Evolutionary conservation across 306 rosid species (phyloP).

Genomic region (Dryas alaskensis): DNA sequence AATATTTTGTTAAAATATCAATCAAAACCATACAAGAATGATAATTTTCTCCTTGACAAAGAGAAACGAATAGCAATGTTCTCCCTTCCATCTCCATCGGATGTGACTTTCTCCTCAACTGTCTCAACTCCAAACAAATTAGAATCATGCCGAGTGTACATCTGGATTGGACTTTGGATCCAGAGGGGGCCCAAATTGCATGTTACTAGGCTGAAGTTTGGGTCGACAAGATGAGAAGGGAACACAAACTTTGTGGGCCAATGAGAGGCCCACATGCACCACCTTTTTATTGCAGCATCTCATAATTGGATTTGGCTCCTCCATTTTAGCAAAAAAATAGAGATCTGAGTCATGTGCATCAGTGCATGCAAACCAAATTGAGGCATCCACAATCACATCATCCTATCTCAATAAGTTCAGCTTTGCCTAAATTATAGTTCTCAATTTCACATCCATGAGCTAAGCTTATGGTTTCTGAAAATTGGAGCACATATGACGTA

Average conservation of each 20-base stretch:
- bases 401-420: not conserved
- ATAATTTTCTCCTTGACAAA: no score
- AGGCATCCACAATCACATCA: not conserved
- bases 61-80: no score
- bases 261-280: not conserved
- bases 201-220: constrained; percentile 11
- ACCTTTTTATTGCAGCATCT: not conserved
- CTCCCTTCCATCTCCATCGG: not conserved
- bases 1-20: no score
- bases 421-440: constrained; percentile 1
- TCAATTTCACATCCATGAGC: not conserved
- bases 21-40: no score
- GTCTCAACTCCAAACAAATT: not conserved
- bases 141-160: not conserved
- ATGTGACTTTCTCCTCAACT: not conserved
- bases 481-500: not conserved
- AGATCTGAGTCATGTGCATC: constrained; percentile 15
- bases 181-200: constrained; percentile 21
- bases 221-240: constrained; percentile 11
- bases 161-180: not conserved
- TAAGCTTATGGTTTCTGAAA: not conserved
- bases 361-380: not conserved
- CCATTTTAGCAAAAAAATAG: not conserved
- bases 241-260: not conserved
- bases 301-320: not conserved